These are phyloP conservation scores for Didymella glomerata DNA, from an alignment of 2,329 filamentous ascomycete species.

Conservation along the genomic window DNA sequence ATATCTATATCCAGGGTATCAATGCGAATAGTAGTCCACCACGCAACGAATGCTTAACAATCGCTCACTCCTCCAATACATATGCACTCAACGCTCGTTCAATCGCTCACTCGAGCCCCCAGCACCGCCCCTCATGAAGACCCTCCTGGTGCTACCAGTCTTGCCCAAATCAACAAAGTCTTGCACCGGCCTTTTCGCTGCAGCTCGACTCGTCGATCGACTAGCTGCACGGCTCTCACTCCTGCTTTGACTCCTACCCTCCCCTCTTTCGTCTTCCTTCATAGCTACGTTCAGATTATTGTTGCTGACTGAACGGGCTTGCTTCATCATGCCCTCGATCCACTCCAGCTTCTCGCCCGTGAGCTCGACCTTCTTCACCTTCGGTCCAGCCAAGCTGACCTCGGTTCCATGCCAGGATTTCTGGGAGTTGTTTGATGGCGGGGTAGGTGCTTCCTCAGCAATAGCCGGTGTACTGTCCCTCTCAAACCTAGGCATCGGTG, in stretches of 20 bases:
- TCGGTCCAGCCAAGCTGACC: conserved; percentile 76
- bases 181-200: conserved; percentile 29
- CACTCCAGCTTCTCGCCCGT: conserved; percentile 77
- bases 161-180: conserved; percentile 75
- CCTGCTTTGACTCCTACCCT: conserved; percentile 38
- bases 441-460: conserved; percentile 35
- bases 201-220: conserved; percentile 27
- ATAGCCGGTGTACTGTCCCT: conserved; percentile 35
- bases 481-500: conserved; percentile 37
- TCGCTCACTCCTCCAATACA: neutral
- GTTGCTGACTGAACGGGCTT: conserved; percentile 76
- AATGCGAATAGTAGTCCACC: conserved; percentile 19
- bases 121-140: conserved; percentile 64
- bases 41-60: conserved; percentile 7
- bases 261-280: conserved; percentile 27
- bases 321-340: conserved; percentile 84
- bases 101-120: conserved; percentile 9
- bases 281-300: conserved; percentile 56
- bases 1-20: conserved; percentile 25
- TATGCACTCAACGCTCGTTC: conserved; percentile 13
- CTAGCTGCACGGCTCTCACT: conserved; percentile 43
- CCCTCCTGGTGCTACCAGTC: conserved; percentile 74
- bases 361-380: conserved; percentile 69
- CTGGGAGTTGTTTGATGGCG: conserved; percentile 41
- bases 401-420: conserved; percentile 51